These are phyloP conservation scores for Plasmodium cynomolgi DNA, from an alignment of 169 alveolate genomes.

Conservation along the genomic window DNA sequence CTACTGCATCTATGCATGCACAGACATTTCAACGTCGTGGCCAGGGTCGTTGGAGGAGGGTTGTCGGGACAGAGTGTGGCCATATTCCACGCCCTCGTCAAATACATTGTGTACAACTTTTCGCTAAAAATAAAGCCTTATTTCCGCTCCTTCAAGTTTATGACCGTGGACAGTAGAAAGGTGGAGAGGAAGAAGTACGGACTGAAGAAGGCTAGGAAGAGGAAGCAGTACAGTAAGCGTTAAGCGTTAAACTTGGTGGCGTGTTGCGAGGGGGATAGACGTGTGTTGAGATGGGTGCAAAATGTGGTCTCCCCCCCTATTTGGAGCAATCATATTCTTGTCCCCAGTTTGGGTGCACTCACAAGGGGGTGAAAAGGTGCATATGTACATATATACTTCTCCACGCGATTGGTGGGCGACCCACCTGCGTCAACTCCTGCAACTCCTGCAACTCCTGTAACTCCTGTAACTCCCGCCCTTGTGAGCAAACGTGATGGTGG, in stretches of 20 bases:
- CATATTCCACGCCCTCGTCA: constrained; percentile 82
- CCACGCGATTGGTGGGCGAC: background rate
- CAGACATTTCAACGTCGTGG: constrained; percentile 82
- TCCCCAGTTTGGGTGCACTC: background rate
- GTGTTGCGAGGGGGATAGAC: background rate
- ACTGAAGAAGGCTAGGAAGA: constrained; percentile 5
- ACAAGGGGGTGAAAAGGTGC: background rate
- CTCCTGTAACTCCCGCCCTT: background rate
- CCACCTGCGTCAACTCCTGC: background rate
- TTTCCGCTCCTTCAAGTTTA: constrained; percentile 55
- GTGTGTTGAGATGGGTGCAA: background rate
- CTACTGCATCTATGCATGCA: constrained; percentile 75
- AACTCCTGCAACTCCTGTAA: too few species aligned
- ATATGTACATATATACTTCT: background rate
- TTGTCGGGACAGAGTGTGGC: constrained; percentile 85
- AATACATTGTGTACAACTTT: constrained; percentile 77
- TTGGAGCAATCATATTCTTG: background rate
- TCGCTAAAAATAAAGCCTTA: constrained; percentile 80
- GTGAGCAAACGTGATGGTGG: background rate
- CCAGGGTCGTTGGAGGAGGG: constrained; percentile 83
- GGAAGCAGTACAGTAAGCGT: background rate
- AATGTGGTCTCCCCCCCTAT: background rate
- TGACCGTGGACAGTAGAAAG: constrained; percentile 70
- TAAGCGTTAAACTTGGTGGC: background rate
- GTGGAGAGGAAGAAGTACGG: constrained; percentile 18